Evolutionary conservation across 31 red algal species (phyloP).

Genomic region (Odonthalia washingtoniensis): DNA sequence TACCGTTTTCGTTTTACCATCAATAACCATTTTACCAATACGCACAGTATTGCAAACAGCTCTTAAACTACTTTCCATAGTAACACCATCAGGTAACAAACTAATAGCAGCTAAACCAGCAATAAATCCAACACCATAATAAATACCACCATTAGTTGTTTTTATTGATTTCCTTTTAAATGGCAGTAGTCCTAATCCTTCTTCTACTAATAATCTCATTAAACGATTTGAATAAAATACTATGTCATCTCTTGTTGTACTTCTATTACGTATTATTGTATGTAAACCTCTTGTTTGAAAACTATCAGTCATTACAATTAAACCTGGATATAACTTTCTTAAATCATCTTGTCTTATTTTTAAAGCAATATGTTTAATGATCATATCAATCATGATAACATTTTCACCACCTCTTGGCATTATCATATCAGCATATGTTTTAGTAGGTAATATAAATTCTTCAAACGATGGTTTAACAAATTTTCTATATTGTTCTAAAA

Average conservation of each 20-base stretch:
- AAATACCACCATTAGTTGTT: conserved; percentile 80
- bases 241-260: conserved; percentile 82
- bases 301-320: conserved; percentile 83
- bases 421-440: conserved; percentile 94
- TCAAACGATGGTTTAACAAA: conserved; percentile 96
- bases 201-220: conserved; percentile 90
- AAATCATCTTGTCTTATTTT: conserved; percentile 90
- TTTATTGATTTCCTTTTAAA: conserved; percentile 79
- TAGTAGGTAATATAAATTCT: conserved; percentile 87
- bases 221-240: conserved; percentile 96
- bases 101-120: conserved; percentile 80
- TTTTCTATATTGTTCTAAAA: conserved; percentile 88
- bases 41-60: conserved; percentile 81
- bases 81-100: conserved; percentile 87
- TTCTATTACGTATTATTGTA: conserved; percentile 77
- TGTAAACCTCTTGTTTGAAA: conserved; percentile 91
- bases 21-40: conserved; percentile 92
- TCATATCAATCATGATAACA: conserved; percentile 89
- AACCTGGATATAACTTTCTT: conserved; percentile 83
- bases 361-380: conserved; percentile 93
- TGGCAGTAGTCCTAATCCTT: conserved; percentile 85
- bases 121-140: conserved; percentile 84
- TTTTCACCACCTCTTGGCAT: conserved; percentile 96
- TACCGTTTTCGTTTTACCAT: conserved; percentile 39
- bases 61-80: conserved; percentile 86